Conservation (phyloP, 306 rosid genomes). For the Trifolium dubium region DNA sequence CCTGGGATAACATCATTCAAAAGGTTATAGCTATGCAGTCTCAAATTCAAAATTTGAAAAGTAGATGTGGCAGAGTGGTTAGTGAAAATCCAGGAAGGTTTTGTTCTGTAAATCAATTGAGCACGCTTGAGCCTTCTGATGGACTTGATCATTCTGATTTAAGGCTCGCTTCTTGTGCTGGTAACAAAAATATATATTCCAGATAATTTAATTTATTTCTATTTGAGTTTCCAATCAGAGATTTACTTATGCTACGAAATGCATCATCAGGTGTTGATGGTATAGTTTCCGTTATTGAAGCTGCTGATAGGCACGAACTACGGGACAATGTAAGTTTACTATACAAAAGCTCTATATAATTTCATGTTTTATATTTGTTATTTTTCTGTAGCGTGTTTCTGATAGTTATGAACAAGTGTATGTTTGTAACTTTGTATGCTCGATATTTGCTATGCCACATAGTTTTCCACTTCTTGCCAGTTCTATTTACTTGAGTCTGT, state of each 20-base stretch:
- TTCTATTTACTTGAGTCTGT: conserved; percentile 22
- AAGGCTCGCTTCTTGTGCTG: conserved; percentile 41
- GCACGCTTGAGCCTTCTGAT: conserved; percentile 42
- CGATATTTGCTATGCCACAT: neutral
- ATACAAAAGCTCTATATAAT: neutral
- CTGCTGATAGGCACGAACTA: conserved; percentile 28
- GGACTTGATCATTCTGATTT: conserved; percentile 37
- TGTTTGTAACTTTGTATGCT: conserved; percentile 17
- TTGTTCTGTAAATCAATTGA: conserved; percentile 46
- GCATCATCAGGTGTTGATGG: conserved; percentile 45
- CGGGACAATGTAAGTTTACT: conserved; percentile 55
- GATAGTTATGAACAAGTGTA: conserved; percentile 9
- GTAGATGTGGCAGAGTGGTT: conserved; percentile 57
- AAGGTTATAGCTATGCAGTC: conserved; percentile 59
- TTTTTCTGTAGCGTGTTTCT: conserved; percentile 11
- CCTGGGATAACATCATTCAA: conserved; percentile 48
- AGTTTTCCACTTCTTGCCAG: conserved; percentile 24
- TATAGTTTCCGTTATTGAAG: conserved; percentile 40
- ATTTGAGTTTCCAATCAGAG: conserved; percentile 41
- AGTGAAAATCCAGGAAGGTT: conserved; percentile 52
- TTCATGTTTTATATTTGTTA: conserved; percentile 5
- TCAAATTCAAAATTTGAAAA: conserved; percentile 53
- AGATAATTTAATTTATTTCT: conserved; percentile 42
- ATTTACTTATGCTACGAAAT: conserved; percentile 43
- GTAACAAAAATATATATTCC: conserved; percentile 37